Conservation (phyloP, 176 grass and related monocot genomes). For the Bolboschoenus planiculmis region DNA sequence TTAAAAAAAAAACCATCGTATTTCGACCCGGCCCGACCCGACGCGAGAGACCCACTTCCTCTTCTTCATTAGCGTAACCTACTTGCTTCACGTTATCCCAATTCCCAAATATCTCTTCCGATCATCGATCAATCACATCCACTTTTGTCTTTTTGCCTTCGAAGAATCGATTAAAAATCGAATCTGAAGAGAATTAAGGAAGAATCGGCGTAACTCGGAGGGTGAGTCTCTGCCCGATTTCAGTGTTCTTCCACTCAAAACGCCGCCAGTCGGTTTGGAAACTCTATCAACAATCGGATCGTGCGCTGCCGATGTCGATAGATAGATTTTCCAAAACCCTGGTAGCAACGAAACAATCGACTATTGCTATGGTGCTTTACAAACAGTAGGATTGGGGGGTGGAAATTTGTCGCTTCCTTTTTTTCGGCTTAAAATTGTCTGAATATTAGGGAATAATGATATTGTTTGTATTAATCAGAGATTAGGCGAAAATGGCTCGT, state of each 20-base stretch:
- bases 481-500: slow-evolving; percentile 62
- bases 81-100: not conserved
- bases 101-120: not conserved
- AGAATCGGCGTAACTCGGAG: not conserved
- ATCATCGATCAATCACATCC: not conserved
- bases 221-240: not conserved
- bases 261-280: not conserved
- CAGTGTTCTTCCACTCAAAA: not conserved
- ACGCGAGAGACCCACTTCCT: not conserved
- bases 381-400: no score
- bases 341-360: not conserved
- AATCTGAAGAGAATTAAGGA: not conserved
- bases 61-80: not conserved
- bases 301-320: not conserved
- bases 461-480: slow-evolving; percentile 37
- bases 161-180: not conserved
- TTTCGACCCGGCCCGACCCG: no score
- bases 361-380: not conserved
- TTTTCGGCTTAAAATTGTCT: slow-evolving; percentile 16
- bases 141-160: no score
- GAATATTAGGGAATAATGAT: slow-evolving; percentile 27
- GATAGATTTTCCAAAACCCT: not conserved
- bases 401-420: slow-evolving; percentile 1
- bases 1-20: no score
- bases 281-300: not conserved